Percentiles rank a stretch among this genome's conserved stretches.
These are phyloP conservation scores for Nakazawaea peltata DNA, from an alignment of 805 yeast genomes.

Conservation along the genomic window DNA sequence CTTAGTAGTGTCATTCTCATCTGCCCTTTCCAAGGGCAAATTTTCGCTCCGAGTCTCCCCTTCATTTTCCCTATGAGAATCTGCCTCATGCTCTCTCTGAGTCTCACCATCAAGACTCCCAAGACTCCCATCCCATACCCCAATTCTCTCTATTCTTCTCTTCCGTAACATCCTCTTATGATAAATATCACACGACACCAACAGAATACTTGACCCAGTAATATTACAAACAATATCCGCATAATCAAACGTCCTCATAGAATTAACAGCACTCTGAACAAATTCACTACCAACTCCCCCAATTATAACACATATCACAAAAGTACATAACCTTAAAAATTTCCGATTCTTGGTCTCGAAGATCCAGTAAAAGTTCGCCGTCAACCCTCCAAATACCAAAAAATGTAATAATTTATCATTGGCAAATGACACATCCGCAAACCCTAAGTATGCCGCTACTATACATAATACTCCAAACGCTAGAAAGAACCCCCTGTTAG, in stretches of 20 bases:
- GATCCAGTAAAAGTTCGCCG: conserved; percentile 38
- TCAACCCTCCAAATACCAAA: conserved; percentile 33
- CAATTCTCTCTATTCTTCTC: neutral
- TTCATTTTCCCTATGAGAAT: no score
- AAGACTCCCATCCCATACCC: no score
- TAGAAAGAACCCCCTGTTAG: neutral
- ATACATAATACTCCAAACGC: conserved; percentile 4
- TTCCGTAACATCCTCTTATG: conserved; percentile 2
- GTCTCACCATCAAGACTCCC: no score
- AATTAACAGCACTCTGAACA: conserved; percentile 33
- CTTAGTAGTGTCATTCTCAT: no score
- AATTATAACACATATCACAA: conserved; percentile 32
- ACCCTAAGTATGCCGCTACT: conserved; percentile 35
- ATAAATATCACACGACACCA: conserved; percentile 1
- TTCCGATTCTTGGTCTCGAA: conserved; percentile 28
- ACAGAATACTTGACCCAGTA: conserved; percentile 3
- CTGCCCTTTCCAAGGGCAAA: no score
- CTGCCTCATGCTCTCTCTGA: no score
- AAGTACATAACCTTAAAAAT: conserved; percentile 23
- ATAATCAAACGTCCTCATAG: conserved; percentile 35
- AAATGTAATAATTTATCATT: conserved; percentile 45
- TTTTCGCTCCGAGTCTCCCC: no score
- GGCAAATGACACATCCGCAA: conserved; percentile 35
- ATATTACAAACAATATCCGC: conserved; percentile 23
- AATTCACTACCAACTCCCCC: conserved; percentile 43